Percentiles rank a stretch among this genome's conserved stretches.
Conservation (phyloP, 257 asterid species). For the Fraxinus anomala region DNA sequence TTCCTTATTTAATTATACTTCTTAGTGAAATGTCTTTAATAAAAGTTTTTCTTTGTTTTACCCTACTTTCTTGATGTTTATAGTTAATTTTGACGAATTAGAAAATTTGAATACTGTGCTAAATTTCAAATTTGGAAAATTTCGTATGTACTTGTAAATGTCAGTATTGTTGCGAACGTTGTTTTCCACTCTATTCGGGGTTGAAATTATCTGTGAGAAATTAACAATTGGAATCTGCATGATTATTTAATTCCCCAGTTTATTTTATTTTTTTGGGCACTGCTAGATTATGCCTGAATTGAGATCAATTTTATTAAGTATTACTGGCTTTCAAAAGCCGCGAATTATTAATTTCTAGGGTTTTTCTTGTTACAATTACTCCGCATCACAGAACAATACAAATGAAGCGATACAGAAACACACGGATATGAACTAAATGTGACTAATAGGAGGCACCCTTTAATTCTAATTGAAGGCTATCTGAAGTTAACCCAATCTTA, state of each 20-base stretch:
- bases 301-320: neutral
- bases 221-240: constrained; percentile 11
- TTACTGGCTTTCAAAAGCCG: constrained; percentile 11
- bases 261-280: constrained; percentile 17
- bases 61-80: neutral
- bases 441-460: neutral
- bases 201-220: neutral
- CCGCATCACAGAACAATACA: neutral
- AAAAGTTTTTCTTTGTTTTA: neutral
- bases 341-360: neutral
- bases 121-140: neutral
- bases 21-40: neutral
- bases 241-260: constrained; percentile 14
- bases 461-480: neutral
- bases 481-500: neutral
- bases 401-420: neutral
- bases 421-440: neutral
- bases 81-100: neutral
- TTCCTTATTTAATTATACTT: neutral
- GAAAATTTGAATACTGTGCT: neutral
- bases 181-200: neutral
- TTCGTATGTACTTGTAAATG: constrained; percentile 3
- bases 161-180: neutral
- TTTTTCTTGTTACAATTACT: neutral
- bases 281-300: neutral